A percentile compares a stretch with the other conserved stretches of the same genome.
Evolutionary conservation across 495 filamentous ascomycete genomes (phyloP).

Genomic region (Astrocystis sublimbata): DNA sequence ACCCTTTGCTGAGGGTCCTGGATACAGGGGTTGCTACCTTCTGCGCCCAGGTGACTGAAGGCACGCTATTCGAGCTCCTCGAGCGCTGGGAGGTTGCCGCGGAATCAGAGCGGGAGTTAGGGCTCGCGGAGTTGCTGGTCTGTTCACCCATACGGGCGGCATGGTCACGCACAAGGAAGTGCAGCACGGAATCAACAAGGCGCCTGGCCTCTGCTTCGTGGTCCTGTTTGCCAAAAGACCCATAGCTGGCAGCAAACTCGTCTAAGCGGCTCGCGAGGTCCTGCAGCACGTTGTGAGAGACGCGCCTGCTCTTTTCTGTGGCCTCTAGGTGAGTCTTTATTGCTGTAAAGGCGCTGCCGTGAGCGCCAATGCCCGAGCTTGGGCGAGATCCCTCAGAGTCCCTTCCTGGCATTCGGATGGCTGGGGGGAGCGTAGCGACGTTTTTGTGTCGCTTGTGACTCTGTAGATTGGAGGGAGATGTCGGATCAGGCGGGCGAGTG

Average conservation of each 20-base stretch:
- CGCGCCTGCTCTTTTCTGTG: neutral
- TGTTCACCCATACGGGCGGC: neutral
- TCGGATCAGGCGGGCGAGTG: neutral
- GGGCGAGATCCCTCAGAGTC: neutral
- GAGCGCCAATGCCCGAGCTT: neutral
- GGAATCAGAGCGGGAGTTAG: neutral
- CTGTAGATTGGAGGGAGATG: neutral
- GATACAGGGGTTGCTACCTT: neutral
- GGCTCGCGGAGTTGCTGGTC: neutral
- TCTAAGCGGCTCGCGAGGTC: slow-evolving; percentile 1
- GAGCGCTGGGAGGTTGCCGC: neutral
- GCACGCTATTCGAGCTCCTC: neutral
- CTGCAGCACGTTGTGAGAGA: slow-evolving; percentile 1
- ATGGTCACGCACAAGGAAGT: neutral
- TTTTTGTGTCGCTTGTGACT: neutral
- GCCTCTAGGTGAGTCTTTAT: neutral
- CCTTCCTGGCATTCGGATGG: neutral
- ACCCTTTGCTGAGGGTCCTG: neutral
- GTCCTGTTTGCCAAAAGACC: neutral
- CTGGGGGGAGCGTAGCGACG: neutral
- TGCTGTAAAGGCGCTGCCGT: neutral
- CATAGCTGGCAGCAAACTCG: neutral
- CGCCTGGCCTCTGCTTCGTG: neutral
- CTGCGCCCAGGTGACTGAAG: neutral
- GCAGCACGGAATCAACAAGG: neutral